phyloP scores from a whole-genome alignment of 2,329 filamentous ascomycete species.

The Epichloe baconii region DNA sequence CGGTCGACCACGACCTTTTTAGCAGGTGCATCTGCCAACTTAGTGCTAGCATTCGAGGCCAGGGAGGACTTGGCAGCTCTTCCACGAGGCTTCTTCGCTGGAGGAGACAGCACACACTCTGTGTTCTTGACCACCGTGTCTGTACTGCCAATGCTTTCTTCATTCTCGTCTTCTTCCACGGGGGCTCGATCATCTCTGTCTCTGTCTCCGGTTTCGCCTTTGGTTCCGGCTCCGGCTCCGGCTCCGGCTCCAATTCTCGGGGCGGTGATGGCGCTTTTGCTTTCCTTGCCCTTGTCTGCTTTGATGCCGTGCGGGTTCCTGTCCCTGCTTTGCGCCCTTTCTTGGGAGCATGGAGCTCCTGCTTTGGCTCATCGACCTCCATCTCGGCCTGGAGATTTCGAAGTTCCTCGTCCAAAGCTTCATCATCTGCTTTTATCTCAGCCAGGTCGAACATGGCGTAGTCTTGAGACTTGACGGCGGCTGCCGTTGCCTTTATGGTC shows the following conservation, averaged over 20 bases:
- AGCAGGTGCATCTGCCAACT: constrained; percentile 9
- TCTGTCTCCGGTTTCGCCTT: constrained; percentile 9
- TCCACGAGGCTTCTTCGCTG: constrained; percentile 16
- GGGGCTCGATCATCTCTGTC: constrained; percentile 7
- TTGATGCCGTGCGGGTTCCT: constrained; percentile 37
- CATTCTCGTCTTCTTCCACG: constrained; percentile 10
- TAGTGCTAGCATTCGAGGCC: constrained; percentile 5
- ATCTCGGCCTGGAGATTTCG: constrained; percentile 36
- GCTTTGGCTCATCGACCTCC: constrained; percentile 23
- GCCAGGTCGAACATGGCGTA: constrained; percentile 41
- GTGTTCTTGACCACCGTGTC: constrained; percentile 28
- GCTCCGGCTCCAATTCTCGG: not conserved
- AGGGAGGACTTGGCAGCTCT: constrained; percentile 13
- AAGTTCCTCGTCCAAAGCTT: constrained; percentile 37
- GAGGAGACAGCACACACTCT: constrained; percentile 8
- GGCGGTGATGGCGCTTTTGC: constrained; percentile 19
- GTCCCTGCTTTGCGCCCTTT: constrained; percentile 39
- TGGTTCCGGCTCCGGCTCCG: not conserved
- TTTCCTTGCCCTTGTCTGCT: constrained; percentile 35
- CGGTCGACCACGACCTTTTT: constrained; percentile 20
- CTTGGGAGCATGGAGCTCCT: constrained; percentile 34
- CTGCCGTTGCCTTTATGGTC: constrained; percentile 16
- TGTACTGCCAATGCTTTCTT: constrained; percentile 26
- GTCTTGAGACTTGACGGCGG: constrained; percentile 20
- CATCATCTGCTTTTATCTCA: constrained; percentile 32